Conservation (phyloP, 1,284 basidiomycete species). For the Phellopilus nigrolimitatus region DNA sequence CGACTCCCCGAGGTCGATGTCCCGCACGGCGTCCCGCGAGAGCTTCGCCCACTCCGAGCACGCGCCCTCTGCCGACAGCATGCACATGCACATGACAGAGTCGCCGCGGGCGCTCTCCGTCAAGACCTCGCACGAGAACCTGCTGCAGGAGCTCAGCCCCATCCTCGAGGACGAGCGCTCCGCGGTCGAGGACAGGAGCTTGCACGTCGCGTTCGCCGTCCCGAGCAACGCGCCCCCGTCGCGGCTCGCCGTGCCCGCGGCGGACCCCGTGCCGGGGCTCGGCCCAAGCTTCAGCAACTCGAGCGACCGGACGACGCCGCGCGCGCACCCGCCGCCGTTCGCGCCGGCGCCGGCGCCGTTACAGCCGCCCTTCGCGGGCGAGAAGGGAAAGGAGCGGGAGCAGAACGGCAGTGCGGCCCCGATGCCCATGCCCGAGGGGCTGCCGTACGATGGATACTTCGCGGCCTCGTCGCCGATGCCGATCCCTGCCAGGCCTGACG, state of each 20-base stretch:
- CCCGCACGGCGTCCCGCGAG: background rate
- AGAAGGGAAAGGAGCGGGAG: constrained; percentile 17
- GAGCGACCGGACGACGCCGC: constrained; percentile 16
- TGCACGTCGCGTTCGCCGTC: background rate
- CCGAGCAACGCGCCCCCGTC: background rate
- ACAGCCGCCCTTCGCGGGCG: background rate
- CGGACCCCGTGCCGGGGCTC: background rate
- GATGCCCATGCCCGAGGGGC: background rate
- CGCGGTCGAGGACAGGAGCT: constrained; percentile 9
- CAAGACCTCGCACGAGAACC: constrained; percentile 4
- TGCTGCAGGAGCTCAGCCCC: constrained; percentile 14
- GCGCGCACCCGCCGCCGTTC: background rate
- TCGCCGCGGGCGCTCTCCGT: constrained; percentile 14
- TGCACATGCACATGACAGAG: constrained; percentile 18
- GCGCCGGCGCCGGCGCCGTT: background rate
- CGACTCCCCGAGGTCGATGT: constrained; percentile 2
- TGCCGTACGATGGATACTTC: constrained; percentile 13
- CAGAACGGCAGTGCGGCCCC: background rate
- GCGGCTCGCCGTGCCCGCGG: background rate
- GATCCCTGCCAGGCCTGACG: background rate
- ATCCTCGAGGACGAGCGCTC: constrained; percentile 17
- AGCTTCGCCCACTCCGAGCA: background rate
- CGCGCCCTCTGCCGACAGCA: constrained; percentile 7
- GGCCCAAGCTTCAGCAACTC: background rate
- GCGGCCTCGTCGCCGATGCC: constrained; percentile 7